Evolutionary conservation across 768 basidiomycete genomes (phyloP), one percentile per base, ranked within the genome.

Genomic region (Gautieria morchelliformis): DNA sequence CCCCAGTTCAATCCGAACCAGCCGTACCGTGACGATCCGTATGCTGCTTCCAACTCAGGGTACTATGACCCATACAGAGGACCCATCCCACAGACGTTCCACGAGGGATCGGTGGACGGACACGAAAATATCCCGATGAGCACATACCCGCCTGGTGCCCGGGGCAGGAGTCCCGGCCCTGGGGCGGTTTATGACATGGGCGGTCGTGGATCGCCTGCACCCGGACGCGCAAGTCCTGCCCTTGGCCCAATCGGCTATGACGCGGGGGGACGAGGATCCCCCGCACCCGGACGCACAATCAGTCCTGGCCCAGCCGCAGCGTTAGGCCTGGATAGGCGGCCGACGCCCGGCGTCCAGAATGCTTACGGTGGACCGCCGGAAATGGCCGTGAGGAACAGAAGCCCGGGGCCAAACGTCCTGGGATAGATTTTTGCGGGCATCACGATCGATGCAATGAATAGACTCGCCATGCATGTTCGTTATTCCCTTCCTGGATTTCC

Each of bases 11-110:
- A 91, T 66, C 88, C 89, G 6, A 85, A 79, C 67, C 76, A 78
- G 62, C 87, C 87, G 0, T 91, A 91, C 67, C 77, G 69, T 54
- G 89, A 91, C 63, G 87, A 92, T 59, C 85, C 87, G 0, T 68
- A 69, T 19, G 67, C 68, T 5, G 65, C 48, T 8, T 74, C 71
- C 49, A 56, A 65, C 44, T 74, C 70, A 37, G 60, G 58, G 12
- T 91, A 81, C 67, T 87, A 89, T 63, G 90, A 93, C 68, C 89
- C 89, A 20, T 92, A 93, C 68, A 77, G 79, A 27, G 87, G 86
- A 1, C 85, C 88, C n/a, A 72, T 85, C 19, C 85, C 86, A 6
- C 78, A 78, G 52, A 76, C 86, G 2, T 75, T 89, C 49, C 74
- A 77, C 48, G 78, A 83, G 37, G 62, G 52, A n/a, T 47, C 48